Evolutionary conservation across 257 asterid species (phyloP), one percentile per base, ranked within the genome.

Genomic region (Nicotiana attenuata): DNA sequence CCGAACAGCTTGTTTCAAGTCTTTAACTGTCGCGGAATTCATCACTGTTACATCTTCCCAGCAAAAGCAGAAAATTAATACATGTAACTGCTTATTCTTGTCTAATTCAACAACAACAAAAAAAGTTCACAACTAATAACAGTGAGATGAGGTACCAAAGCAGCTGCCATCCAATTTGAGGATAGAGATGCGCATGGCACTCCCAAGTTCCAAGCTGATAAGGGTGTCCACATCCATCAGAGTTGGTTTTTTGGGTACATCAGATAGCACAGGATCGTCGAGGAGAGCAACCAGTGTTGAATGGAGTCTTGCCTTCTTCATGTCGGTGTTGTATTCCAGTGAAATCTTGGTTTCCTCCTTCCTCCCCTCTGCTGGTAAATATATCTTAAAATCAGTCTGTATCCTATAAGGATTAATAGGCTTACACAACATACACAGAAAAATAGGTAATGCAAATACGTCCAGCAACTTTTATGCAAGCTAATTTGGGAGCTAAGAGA

Each of bases 151-250:
- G 66, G 3, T 89, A 93, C 99, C 97, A 19, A 93, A 81, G 29
- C 88, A 87, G 22, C 93, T 86, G 41, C 83, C 89, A 57, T 95
- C 99, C 90, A 92, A 55, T 87, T 91, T 93, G 67, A 88, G 90
- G 81, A 94, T 87, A 22, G 94, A 78, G 85, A 94, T 86, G 56
- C 97, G 97, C 99, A 94, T 96, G 67, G 98, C 98, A 84, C 99
- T 96, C 81, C 98, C 99, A 80, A 94, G 93, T 87, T 96, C 97
- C 89, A 92, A 86, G 88, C 89, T 94, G 84, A 96, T 89, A 65
- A 96, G 97, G 29, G 97, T 94, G 85, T 94, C 98, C 56, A 96
- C 98, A 63, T 96, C 98, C 3, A 94, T 82, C 11, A 94, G 87
- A 19, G 90, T 81, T 26, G 97, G 97, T 29, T 92, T 88, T 79